Conservation (phyloP, 352 stramenopile species). For the Globisporangium splendens region DNA sequence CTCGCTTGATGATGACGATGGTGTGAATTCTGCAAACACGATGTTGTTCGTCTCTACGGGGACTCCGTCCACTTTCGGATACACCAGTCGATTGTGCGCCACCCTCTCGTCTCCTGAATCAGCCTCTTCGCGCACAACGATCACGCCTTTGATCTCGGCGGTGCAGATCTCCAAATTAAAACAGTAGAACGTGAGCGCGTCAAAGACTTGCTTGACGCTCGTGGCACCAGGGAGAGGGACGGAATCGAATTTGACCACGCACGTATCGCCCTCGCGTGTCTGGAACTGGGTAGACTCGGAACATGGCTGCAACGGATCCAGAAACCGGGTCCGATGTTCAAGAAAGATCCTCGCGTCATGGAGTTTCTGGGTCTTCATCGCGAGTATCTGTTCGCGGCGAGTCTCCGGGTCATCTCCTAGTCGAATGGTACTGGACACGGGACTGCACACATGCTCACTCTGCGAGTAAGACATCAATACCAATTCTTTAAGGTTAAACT, state of each 20-base stretch:
- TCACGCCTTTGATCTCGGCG: not conserved
- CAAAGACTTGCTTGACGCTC: slow-evolving; percentile 8
- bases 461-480: not conserved
- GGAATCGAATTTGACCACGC: not conserved
- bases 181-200: slow-evolving; percentile 3
- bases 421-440: slow-evolving; percentile 1
- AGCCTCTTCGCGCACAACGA: slow-evolving; percentile 1
- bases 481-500: too few species aligned
- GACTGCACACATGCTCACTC: not conserved
- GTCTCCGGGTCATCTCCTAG: not conserved
- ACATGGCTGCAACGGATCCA: not conserved
- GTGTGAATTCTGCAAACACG: slow-evolving; percentile 4
- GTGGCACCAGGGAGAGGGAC: not conserved
- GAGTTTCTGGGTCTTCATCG: slow-evolving; percentile 3
- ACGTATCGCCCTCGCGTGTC: not conserved
- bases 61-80: not conserved
- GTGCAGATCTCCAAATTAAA: slow-evolving; percentile 2
- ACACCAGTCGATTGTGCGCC: slow-evolving; percentile 1
- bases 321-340: not conserved
- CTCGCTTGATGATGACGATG: too few species aligned
- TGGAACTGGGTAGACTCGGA: not conserved
- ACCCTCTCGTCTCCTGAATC: not conserved
- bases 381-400: not conserved
- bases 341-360: slow-evolving; percentile 3
- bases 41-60: slow-evolving; percentile 4